Evolutionary conservation across 2,329 filamentous ascomycete genomes (phyloP).

Genomic region (Didymella glomerata): DNA sequence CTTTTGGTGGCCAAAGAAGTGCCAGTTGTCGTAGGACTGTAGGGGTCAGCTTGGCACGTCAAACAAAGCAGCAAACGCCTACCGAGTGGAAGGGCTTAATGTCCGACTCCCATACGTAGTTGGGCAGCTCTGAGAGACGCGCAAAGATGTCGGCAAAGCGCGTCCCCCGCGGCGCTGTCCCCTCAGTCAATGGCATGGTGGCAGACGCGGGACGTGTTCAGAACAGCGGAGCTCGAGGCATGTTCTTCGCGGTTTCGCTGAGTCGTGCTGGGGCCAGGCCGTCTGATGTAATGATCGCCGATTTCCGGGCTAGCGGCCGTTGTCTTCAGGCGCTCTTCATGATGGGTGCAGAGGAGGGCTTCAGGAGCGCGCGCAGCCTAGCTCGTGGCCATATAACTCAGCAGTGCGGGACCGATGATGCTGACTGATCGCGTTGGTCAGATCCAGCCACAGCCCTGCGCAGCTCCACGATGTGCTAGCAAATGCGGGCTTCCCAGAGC

Average conservation of each 20-base stretch:
- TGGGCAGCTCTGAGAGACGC: slow-evolving; percentile 50
- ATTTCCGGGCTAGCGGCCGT: slow-evolving; percentile 3
- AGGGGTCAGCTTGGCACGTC: slow-evolving; percentile 26
- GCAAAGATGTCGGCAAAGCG: slow-evolving; percentile 46
- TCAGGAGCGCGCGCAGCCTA: not conserved
- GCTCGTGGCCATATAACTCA: not conserved
- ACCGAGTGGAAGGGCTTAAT: slow-evolving; percentile 59
- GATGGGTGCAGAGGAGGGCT: not conserved
- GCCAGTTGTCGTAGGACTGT: slow-evolving; percentile 87
- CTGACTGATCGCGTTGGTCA: slow-evolving; percentile 14
- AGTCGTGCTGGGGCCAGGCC: slow-evolving; percentile 10
- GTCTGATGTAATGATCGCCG: slow-evolving; percentile 9
- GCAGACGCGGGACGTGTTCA: slow-evolving; percentile 13
- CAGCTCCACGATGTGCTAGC: slow-evolving; percentile 5
- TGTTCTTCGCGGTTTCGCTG: slow-evolving; percentile 10
- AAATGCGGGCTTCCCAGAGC: not conserved
- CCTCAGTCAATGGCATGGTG: slow-evolving; percentile 31
- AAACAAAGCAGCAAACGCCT: slow-evolving; percentile 14
- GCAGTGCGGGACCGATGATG: slow-evolving; percentile 19
- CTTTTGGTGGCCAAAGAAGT: slow-evolving; percentile 56
- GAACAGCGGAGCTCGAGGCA: not conserved
- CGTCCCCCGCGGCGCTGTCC: slow-evolving; percentile 27
- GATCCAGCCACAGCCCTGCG: not conserved
- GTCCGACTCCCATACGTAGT: slow-evolving; percentile 53
- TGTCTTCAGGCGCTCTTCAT: not conserved